phyloP scores from a whole-genome alignment of 306 rosid species.

The Elaeagnus macrophylla region DNA sequence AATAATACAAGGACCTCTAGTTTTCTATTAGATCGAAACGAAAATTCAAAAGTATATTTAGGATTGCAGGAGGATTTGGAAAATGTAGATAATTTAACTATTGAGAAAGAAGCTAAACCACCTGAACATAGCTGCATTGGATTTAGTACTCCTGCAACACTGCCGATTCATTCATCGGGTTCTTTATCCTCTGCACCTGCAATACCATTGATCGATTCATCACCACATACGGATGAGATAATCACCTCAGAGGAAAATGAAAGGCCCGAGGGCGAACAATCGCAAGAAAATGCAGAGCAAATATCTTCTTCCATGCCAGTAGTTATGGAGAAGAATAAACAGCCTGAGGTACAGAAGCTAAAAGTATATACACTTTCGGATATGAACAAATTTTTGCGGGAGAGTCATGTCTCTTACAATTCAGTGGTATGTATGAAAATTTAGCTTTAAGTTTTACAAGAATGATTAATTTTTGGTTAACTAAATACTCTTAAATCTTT shows the following conservation, averaged over 20 bases:
- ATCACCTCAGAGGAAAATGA: conserved; percentile 15
- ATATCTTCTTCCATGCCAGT: conserved; percentile 22
- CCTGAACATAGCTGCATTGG: conserved; percentile 20
- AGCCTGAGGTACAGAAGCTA: conserved; percentile 23
- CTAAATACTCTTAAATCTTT: conserved; percentile 16
- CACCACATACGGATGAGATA: conserved; percentile 18
- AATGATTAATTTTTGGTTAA: neutral
- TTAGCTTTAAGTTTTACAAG: conserved; percentile 5
- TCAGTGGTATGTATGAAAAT: conserved; percentile 44
- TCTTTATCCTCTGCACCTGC: conserved; percentile 21
- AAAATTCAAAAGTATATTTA: neutral
- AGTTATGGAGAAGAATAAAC: conserved; percentile 24
- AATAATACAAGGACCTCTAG: conserved; percentile 16
- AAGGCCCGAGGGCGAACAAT: conserved; percentile 32
- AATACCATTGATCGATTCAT: conserved; percentile 13
- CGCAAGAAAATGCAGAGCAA: conserved; percentile 13
- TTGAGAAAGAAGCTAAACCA: conserved; percentile 14
- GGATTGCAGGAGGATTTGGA: conserved; percentile 11
- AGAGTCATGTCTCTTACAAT: conserved; percentile 33
- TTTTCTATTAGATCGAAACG: conserved; percentile 14
- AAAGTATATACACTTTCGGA: conserved; percentile 47
- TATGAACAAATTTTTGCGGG: conserved; percentile 47
- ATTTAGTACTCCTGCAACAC: conserved; percentile 15
- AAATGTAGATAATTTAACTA: conserved; percentile 21
- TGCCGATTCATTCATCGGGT: conserved; percentile 18